These are phyloP conservation scores for Stephania japonica DNA, from an alignment of 164 flowering plant genomes.

Conservation along the genomic window DNA sequence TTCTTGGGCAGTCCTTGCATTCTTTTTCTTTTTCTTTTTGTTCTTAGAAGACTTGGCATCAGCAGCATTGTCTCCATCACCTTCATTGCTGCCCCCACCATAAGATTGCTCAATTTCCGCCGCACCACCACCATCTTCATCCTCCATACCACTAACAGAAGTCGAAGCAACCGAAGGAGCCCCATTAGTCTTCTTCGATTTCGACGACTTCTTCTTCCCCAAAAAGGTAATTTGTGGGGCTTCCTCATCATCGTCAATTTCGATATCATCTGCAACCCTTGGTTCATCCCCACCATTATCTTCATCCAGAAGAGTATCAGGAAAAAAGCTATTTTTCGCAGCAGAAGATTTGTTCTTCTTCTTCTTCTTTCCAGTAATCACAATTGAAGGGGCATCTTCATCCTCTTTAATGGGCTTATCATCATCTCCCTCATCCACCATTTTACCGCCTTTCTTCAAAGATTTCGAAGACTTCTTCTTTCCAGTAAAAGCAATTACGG, in stretches of 20 bases:
- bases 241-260: slow-evolving; percentile 19
- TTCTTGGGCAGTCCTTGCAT: slow-evolving; percentile 84
- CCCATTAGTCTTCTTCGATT: slow-evolving; percentile 33
- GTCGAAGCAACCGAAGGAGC: slow-evolving; percentile 19
- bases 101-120: slow-evolving; percentile 1
- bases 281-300: slow-evolving; percentile 10
- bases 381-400: background rate
- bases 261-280: slow-evolving; percentile 2
- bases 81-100: slow-evolving; percentile 14
- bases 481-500: slow-evolving; percentile 31
- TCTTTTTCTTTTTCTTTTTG: slow-evolving; percentile 85
- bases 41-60: slow-evolving; percentile 53
- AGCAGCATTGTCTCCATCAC: slow-evolving; percentile 8
- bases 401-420: no score
- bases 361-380: background rate
- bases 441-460: slow-evolving; percentile 23
- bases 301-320: slow-evolving; percentile 22
- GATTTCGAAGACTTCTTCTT: slow-evolving; percentile 43
- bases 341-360: slow-evolving; percentile 26
- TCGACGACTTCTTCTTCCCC: slow-evolving; percentile 60
- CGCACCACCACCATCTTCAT: slow-evolving; percentile 18
- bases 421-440: background rate
- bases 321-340: slow-evolving; percentile 18
- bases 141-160: slow-evolving; percentile 21
- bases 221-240: slow-evolving; percentile 31